Base-by-base conservation (phyloP, 352 stramenopile genomes). In the Phytophthora palmivora region DNA sequence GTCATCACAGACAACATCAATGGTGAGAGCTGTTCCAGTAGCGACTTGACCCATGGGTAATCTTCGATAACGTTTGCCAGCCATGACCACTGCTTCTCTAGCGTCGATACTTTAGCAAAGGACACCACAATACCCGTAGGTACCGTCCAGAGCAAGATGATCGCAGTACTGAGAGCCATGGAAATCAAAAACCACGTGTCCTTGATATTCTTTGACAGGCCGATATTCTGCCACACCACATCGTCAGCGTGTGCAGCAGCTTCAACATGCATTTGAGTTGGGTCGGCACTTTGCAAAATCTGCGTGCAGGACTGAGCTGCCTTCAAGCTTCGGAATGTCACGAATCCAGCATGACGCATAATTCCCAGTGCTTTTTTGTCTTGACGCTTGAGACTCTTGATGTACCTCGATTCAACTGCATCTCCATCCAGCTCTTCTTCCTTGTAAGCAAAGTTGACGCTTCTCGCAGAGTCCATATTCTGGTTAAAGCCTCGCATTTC, bases 101-200 rank as follows among this genome's bases (percentile, higher is more conserved):
- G 62, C 11, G 70, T 71, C 3, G 83, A 70, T 0, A 93, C 71
- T 43, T 91, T 93, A 38, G 84, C 79, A 39, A 95, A 76, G 0
- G 82, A 84, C 45, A 95, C 87, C 8, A 92, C 80, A 43, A 92
- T 74, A 52, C 79, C 74, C 30, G 87, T 95, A 16, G 87, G 87
- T 36, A 95, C 80, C 10, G 82, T 93, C 87, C 87, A 95, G 16
- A 95, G 88, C 24, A 95, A 42, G 50, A 95, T 95, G 39, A 95
- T 92, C 9, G 69, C 81, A 6, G 69, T 72, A 16, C 82, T 86
- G 6, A 88, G 61, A 2, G 58, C 74, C 26, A 84, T 59, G 7
- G 84, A 93, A 49, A 93, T 81, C 51, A 91, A 59, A 22, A 79
- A 74, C 82, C 80, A 91, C 41, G 74, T 87, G 46, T 84, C 71